Percentiles rank a stretch among this genome's conserved stretches.
Conservation (phyloP, 2,329 filamentous ascomycete genomes). For the Cercospora brassicicola region DNA sequence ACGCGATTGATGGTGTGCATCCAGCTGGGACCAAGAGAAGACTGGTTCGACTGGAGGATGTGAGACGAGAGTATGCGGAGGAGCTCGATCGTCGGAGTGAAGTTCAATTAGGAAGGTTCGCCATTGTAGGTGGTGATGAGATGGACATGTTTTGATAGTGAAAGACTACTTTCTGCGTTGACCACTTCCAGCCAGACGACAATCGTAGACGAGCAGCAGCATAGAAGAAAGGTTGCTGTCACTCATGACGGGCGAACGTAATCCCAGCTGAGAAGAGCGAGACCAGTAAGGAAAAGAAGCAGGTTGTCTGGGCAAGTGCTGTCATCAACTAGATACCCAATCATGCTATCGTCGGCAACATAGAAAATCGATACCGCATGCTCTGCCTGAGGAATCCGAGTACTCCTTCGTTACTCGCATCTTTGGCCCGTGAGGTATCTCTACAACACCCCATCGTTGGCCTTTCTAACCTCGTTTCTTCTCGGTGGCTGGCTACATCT, state of each 20-base stretch:
- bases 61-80: slow-evolving; percentile 83
- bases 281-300: not conserved
- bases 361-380: not conserved
- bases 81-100: slow-evolving; percentile 86
- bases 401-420: not conserved
- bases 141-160: slow-evolving; percentile 35
- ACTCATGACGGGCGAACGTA: not conserved
- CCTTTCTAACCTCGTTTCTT: not conserved
- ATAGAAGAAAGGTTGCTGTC: not conserved
- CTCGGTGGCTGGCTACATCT: not conserved
- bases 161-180: not conserved
- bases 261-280: not conserved
- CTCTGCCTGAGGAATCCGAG: not conserved
- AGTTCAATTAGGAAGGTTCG: slow-evolving; percentile 86
- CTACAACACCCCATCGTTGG: not conserved
- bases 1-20: slow-evolving; percentile 48
- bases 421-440: not conserved
- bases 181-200: not conserved
- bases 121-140: slow-evolving; percentile 56
- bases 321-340: not conserved
- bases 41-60: slow-evolving; percentile 80
- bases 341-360: not conserved
- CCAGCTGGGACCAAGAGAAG: slow-evolving; percentile 58
- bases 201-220: not conserved
- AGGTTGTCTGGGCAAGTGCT: not conserved